phyloP scores from a whole-genome alignment of 441 rosid genomes.

The Capsella rubella region DNA sequence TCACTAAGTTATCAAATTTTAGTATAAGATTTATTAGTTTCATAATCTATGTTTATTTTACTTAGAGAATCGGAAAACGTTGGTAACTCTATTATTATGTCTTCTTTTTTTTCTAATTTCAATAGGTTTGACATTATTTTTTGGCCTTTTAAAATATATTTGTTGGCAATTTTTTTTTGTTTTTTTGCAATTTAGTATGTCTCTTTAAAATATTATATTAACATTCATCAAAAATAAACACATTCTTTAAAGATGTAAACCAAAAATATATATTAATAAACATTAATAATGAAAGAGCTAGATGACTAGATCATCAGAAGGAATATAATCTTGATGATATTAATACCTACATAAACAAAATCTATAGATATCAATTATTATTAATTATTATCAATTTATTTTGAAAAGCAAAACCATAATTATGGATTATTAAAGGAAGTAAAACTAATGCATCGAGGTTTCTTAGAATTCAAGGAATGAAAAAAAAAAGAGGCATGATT shows the following conservation, averaged over 20 bases:
- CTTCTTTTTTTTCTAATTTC: too few relatives aligned
- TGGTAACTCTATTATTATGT: not conserved
- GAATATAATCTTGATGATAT: not conserved
- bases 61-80: not conserved
- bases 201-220: too few relatives aligned
- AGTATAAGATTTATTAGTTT: not conserved
- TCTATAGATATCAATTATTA: not conserved
- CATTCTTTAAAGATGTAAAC: not conserved
- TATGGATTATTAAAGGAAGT: slow-evolving; percentile 19
- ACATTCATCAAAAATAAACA: not conserved
- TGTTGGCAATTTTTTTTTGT: too few relatives aligned
- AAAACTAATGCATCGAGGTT: slow-evolving; percentile 38
- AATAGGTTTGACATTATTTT: too few relatives aligned
- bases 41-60: not conserved
- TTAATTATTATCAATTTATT: not conserved
- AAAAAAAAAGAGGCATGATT: slow-evolving; percentile 38
- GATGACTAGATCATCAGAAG: not conserved
- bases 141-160: too few relatives aligned
- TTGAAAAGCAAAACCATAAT: slow-evolving; percentile 9
- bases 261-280: not conserved
- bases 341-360: slow-evolving; percentile 30
- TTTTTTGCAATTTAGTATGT: too few relatives aligned
- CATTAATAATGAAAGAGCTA: not conserved
- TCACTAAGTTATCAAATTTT: not conserved
- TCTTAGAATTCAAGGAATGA: slow-evolving; percentile 44